Percentiles rank a stretch among this genome's conserved stretches.
These are phyloP conservation scores for Penicillium arizonense DNA, from an alignment of 495 filamentous ascomycete genomes.

Conservation along the genomic window DNA sequence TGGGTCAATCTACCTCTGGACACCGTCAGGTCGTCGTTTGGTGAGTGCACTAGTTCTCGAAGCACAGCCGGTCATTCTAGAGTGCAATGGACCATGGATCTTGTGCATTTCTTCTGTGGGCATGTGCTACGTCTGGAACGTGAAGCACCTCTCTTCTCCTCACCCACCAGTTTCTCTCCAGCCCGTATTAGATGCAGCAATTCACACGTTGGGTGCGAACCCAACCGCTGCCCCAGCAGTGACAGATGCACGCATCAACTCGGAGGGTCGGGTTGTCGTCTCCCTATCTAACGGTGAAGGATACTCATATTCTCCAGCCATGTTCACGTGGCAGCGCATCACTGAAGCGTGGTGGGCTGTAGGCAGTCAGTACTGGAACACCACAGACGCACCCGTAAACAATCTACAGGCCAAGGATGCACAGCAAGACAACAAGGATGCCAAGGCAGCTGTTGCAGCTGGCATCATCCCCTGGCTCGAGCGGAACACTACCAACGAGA, in stretches of 20 bases:
- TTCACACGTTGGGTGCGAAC: constrained; percentile 64
- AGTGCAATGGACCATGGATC: constrained; percentile 85
- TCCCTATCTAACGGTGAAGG: constrained; percentile 92
- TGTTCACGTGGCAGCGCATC: constrained; percentile 93
- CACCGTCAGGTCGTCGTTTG: constrained; percentile 85
- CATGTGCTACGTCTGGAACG: constrained; percentile 91
- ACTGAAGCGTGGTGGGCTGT: constrained; percentile 98
- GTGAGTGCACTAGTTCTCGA: constrained; percentile 83
- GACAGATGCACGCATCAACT: constrained; percentile 88
- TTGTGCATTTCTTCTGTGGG: constrained; percentile 86
- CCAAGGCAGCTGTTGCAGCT: constrained; percentile 67
- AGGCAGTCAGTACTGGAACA: constrained; percentile 97
- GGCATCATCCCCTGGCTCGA: constrained; percentile 92
- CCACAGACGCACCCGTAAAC: constrained; percentile 78
- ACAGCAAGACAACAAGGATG: constrained; percentile 47
- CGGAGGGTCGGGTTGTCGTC: constrained; percentile 75
- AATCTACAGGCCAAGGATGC: constrained; percentile 69
- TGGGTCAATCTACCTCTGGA: constrained; percentile 90
- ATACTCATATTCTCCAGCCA: constrained; percentile 74
- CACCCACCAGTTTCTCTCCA: constrained; percentile 90
- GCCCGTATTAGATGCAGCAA: constrained; percentile 84
- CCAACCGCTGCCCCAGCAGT: constrained; percentile 73
- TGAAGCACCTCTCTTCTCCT: constrained; percentile 76
- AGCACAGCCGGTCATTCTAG: constrained; percentile 89
- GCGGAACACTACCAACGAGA: constrained; percentile 89